Base-by-base conservation (phyloP, 2,329 filamentous ascomycete species). In the Fusarium goolgardi region DNA sequence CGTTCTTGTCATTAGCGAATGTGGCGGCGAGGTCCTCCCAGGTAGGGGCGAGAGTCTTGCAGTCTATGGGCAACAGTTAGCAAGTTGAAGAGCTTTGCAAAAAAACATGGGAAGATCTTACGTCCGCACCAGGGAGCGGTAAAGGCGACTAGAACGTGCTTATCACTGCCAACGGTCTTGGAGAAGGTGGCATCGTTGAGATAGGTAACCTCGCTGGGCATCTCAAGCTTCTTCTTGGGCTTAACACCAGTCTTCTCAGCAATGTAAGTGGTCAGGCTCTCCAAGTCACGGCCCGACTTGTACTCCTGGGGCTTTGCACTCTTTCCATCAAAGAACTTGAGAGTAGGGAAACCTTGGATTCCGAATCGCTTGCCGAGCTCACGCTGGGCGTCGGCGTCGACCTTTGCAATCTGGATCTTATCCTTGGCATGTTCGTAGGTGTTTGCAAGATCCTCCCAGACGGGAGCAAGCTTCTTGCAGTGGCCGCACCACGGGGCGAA, bases 401-500 rank as follows among this genome's bases (percentile, higher is more conserved):
- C 94, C 83, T 98, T 99, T 73, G 91, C 96, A 76, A 99, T 94
- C 77, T 90, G 90, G 56, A 99, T 88, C 78, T 91, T 87, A 76
- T 87, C 84, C 76, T 87, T 87, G 70, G 89, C 89, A 75, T 87
- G 89, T 70, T 91, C 89, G 79, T 94, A 97, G 41, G 85, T 83
- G 50, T 84, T 79, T 46, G 89, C 96, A 43, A 99, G 89, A 78
- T 99, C 92, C 79, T 99, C 96, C 81, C 96, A 99, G 62, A 96
- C 84, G 50, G 96, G 96, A 18, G 96, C 96, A 34, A 99, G 91
- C 76, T 84, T 97, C 88, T 98, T 98, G 93, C 96, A 99, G 86
- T 99, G 96, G 32, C 96, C 96, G 77, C 96, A 99, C 96, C 96
- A 99, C 25, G 95, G 94, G 34, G 96, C 96, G 78, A 97, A 98